Evolutionary conservation across 495 filamentous ascomycete species (phyloP).

Genomic region (Melanomma pulvis-pyrius): DNA sequence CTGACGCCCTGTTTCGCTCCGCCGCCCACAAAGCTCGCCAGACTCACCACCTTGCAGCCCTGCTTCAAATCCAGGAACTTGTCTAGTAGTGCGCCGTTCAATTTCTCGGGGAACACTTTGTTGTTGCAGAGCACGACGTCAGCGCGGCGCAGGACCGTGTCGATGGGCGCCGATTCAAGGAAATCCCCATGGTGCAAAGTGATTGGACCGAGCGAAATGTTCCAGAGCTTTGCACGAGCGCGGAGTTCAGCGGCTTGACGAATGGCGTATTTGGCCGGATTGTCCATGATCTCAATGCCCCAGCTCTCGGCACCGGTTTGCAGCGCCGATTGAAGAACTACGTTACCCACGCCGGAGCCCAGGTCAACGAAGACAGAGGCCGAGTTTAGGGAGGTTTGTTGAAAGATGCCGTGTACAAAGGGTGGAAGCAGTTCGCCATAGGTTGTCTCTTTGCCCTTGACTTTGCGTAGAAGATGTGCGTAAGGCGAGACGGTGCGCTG

Average conservation of each 20-base stretch:
- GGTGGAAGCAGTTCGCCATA: constrained; percentile 90
- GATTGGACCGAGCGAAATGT: constrained; percentile 76
- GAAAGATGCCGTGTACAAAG: constrained; percentile 79
- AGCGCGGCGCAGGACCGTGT: constrained; percentile 72
- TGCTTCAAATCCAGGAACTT: constrained; percentile 95
- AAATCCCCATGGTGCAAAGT: constrained; percentile 84
- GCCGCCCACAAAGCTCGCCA: constrained; percentile 77
- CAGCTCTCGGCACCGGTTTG: constrained; percentile 93
- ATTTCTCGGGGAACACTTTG: constrained; percentile 82
- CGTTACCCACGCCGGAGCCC: constrained; percentile 93
- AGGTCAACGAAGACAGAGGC: constrained; percentile 89
- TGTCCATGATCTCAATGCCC: constrained; percentile 88
- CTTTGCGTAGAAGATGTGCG: constrained; percentile 77
- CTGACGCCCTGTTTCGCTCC: constrained; percentile 67
- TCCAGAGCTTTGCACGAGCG: constrained; percentile 86
- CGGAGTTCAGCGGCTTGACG: constrained; percentile 65
- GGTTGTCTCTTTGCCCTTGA: constrained; percentile 84
- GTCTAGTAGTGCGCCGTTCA: constrained; percentile 83
- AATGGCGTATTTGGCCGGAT: constrained; percentile 39
- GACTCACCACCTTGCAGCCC: constrained; percentile 81
- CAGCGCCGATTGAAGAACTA: constrained; percentile 89
- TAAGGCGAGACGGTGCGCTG: constrained; percentile 87
- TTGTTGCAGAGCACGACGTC: constrained; percentile 97
- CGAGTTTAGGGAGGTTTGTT: constrained; percentile 74
- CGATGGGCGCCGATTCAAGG: constrained; percentile 69